Percentiles rank a stretch among this genome's conserved stretches.
phyloP scores from a whole-genome alignment of 2,329 filamentous ascomycete species.

The Periglandula ipomoeae region DNA sequence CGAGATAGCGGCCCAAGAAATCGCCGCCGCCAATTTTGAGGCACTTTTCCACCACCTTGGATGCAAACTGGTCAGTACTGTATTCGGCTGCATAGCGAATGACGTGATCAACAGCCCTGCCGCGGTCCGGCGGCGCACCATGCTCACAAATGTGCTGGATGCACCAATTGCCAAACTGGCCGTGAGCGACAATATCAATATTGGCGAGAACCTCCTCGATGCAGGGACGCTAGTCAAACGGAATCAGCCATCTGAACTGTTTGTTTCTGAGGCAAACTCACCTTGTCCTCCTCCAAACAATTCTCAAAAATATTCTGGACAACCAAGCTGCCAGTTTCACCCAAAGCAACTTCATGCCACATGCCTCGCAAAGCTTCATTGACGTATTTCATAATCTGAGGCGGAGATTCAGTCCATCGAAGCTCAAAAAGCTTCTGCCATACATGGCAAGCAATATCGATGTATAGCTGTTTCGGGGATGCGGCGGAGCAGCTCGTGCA shows the following conservation, averaged over 20 bases:
- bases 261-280: constrained; percentile 24
- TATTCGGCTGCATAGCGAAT: constrained; percentile 90
- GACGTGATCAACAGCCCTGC: constrained; percentile 89
- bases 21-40: constrained; percentile 90
- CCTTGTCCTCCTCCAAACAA: constrained; percentile 97
- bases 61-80: constrained; percentile 98
- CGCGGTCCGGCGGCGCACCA: constrained; percentile 81
- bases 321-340: constrained; percentile 93
- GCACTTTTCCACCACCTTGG: constrained; percentile 98
- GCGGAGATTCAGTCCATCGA: constrained; percentile 87
- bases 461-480: constrained; percentile 98
- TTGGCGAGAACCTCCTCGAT: constrained; percentile 93
- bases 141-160: constrained; percentile 99
- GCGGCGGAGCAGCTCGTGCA: constrained; percentile 88
- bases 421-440: constrained; percentile 99
- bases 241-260: not conserved
- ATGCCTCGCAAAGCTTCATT: constrained; percentile 91
- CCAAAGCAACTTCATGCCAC: constrained; percentile 97
- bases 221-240: constrained; percentile 67
- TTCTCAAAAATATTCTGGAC: constrained; percentile 99
- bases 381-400: constrained; percentile 97
- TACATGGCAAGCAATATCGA: constrained; percentile 95
- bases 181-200: constrained; percentile 93
- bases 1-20: constrained; percentile 85
- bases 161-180: constrained; percentile 99